Evolutionary conservation across 164 flowering plant genomes (phyloP), one percentile per base, ranked within the genome.

Genomic region (Chimonanthus salicifolius): DNA sequence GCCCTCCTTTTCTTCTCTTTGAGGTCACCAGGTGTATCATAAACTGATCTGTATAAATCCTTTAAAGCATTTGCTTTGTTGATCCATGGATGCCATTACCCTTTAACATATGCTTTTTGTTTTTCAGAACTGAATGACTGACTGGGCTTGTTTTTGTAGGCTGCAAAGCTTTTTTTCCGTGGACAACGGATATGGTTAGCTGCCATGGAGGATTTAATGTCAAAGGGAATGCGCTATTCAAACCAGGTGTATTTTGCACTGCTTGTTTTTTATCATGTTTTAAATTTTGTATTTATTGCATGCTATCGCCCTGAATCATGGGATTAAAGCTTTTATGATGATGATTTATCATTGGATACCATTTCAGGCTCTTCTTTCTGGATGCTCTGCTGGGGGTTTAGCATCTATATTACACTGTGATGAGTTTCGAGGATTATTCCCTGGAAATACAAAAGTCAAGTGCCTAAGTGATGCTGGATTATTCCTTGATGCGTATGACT

Each of bases 311-410:
- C 5, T 45, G 46, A 33, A 33, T 33, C 33, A 33, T 33, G 33
- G 33, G 33, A 33, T 33, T 33, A 33, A 33, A 1, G 33, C 33
- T 33, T 33, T 33, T 33, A 33, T 33, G 33, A 33, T 33, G 33
- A 33, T 33, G 33, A 33, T 33, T 21, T 1, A 1, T 33, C 0
- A 1, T 33, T 70, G 72, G n/a, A 11, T 21, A 15, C 6, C 33
- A 33, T 75, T 83, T 67, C 84, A 94, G 97, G 97, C 95, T 81
- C 92, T 96, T 81, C 98, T 94, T 64, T 92, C 99, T 77, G 99
- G 99, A 58, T 96, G 99, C 80, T 96, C 99, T 69, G 99, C 99
- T 74, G 98, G 99, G 63, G 98, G 98, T 67, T 78, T 96, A 65
- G 94, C 98, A 66, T 81, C 98, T 62, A 96, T 96, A 68, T 58